Base-by-base conservation (phyloP, 768 basidiomycete species). In the Agaricus subrufescens region DNA sequence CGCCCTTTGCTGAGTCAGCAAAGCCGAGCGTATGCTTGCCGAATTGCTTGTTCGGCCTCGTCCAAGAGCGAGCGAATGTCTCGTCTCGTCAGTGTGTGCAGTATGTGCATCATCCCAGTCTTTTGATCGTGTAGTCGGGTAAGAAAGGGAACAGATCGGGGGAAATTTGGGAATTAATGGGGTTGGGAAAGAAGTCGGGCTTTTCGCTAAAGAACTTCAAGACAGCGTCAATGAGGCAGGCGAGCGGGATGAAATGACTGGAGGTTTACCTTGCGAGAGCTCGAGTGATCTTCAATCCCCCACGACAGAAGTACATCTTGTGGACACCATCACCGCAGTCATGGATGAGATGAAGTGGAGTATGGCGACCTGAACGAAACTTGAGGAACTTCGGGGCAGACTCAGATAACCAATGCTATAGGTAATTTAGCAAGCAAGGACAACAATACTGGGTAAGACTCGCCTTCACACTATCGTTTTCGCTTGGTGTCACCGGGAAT, bases 31-130 rank as follows among this genome's bases (percentile, higher is more conserved):
- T 81, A 65, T 88, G 78, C 63, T 89, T 87, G 6, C 96, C 96
- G 7, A 91, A 63, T 50, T 83, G 79, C 73, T 96, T 96, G 60
- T 86, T 83, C 56, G 82, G 75, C 68, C 93, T 89, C 3, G 84
- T 85, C 96, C 96, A 99, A 23, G 92, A 88, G 37, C 96, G 79
- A 1, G 89, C 89, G 54, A 86, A 80, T 3, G 82, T 77, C 62
- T n/a, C n/a, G n/a, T n/a, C n/a, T 96, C 94, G 46, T 93, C 91
- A 1, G 81, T 74, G 67, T 98, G 95, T 0, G 84, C 84, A n/a
- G 95, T 94, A 4, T 98, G 68, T 44, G 98, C 86, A 64, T 98
- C 94, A 65, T 98, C 96, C 97, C 97, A 99, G 60, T 99, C 95
- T 68, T 94, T 96, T 8, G 90, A 79, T 27, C 94, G 82, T 0